Conservation (phyloP, 73 alveolate species). For the Tetrahymena thermophila region DNA sequence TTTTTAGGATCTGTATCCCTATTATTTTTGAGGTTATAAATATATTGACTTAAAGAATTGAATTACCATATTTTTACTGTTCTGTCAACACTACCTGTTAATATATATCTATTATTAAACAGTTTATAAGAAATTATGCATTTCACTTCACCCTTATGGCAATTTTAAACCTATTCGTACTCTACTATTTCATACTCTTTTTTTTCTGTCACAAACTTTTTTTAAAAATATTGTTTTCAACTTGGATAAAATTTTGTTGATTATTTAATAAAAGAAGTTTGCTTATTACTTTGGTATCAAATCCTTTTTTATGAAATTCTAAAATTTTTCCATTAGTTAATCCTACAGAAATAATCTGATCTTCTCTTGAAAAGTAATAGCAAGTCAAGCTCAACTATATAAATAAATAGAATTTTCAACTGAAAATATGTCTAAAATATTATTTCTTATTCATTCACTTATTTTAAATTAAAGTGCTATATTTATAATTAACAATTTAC, state of each 20-base stretch:
- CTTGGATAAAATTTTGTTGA: not conserved
- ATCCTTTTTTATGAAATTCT: slow-evolving; percentile 1
- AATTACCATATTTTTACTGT: slow-evolving; percentile 13
- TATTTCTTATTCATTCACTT: not conserved
- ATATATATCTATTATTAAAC: not conserved
- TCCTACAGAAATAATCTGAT: not conserved
- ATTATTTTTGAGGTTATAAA: not conserved
- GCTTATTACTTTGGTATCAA: not conserved
- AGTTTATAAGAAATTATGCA: not conserved
- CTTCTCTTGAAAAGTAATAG: not conserved
- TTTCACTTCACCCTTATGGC: slow-evolving; percentile 5
- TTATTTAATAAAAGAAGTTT: not conserved
- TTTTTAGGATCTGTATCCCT: slow-evolving; percentile 23
- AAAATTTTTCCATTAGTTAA: not conserved
- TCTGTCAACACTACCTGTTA: slow-evolving; percentile 10
- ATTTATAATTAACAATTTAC: not conserved
- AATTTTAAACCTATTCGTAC: not conserved
- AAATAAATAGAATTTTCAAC: not conserved
- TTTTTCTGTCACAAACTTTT: not conserved
- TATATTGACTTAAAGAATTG: not conserved
- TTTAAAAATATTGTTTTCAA: not conserved
- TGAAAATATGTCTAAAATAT: not conserved
- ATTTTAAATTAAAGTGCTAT: not conserved
- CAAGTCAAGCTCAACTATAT: not conserved
- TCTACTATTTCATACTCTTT: slow-evolving; percentile 3